Evolutionary conservation across 2,329 filamentous ascomycete species (phyloP).

Genomic region (Phoma sp.): DNA sequence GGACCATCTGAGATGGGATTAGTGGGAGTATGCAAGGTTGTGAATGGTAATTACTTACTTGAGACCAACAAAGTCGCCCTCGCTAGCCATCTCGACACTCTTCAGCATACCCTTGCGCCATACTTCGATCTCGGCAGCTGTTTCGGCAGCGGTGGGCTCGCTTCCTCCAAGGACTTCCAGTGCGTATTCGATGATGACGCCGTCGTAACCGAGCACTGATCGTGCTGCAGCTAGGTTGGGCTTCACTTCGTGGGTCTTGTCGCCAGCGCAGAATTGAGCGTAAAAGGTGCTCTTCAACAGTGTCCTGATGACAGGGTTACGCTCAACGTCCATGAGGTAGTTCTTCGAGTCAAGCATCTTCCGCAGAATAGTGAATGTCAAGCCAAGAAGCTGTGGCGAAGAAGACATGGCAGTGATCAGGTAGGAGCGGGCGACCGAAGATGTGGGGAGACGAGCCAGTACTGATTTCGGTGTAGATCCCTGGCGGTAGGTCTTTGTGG

Average conservation of each 20-base stretch:
- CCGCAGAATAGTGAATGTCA: constrained; percentile 72
- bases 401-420: constrained; percentile 74
- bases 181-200: constrained; percentile 85
- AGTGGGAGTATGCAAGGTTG: constrained; percentile 10
- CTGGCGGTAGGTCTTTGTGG: constrained; percentile 20
- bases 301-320: constrained; percentile 72
- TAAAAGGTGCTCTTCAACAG: constrained; percentile 85
- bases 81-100: constrained; percentile 65
- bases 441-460: constrained; percentile 70
- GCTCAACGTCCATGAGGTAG: constrained; percentile 73
- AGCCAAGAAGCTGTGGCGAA: constrained; percentile 70
- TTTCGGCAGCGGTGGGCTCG: constrained; percentile 59
- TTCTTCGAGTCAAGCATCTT: constrained; percentile 72
- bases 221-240: constrained; percentile 66
- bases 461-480: constrained; percentile 39
- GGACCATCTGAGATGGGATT: constrained; percentile 65
- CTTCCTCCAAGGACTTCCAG: constrained; percentile 76
- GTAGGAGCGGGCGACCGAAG: constrained; percentile 71
- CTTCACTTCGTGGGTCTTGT: constrained; percentile 71
- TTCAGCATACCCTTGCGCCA: constrained; percentile 79
- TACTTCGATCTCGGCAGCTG: constrained; percentile 67
- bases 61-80: constrained; percentile 62
- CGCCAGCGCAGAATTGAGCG: constrained; percentile 88
- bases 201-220: constrained; percentile 77
- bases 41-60: constrained; percentile 49